Conservation (phyloP, 176 grass and related monocot genomes). For the Rhynchospora breviuscula region DNA sequence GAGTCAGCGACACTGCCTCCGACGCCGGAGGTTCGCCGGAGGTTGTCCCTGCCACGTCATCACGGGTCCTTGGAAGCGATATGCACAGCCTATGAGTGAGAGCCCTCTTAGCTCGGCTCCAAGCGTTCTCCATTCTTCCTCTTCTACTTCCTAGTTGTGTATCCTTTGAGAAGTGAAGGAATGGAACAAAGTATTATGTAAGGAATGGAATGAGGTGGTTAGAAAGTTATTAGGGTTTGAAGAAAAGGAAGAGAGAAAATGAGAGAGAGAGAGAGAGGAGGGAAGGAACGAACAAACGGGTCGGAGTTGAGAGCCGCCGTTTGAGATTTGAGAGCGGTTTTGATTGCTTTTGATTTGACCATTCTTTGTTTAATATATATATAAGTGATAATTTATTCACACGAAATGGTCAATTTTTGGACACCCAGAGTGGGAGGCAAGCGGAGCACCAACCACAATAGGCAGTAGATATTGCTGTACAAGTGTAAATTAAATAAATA, state of each 20-base stretch:
- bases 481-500: too few relatives aligned
- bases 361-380: not conserved
- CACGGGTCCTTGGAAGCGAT: slow-evolving; percentile 30
- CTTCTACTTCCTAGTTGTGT: not conserved
- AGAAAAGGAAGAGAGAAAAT: slow-evolving; percentile 20
- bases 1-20: not conserved
- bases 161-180: not conserved
- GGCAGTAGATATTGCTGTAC: too few relatives aligned
- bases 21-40: not conserved
- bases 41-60: slow-evolving; percentile 6
- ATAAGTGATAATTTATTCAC: not conserved
- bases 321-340: not conserved
- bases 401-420: not conserved
- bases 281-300: not conserved
- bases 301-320: not conserved
- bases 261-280: too few relatives aligned
- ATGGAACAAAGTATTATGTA: too few relatives aligned
- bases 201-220: slow-evolving; percentile 21
- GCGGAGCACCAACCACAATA: too few relatives aligned
- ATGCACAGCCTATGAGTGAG: slow-evolving; percentile 45
- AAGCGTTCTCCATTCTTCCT: slow-evolving; percentile 47
- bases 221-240: slow-evolving; percentile 26
- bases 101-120: slow-evolving; percentile 53
- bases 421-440: too few relatives aligned
- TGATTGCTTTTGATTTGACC: slow-evolving; percentile 1